Evolutionary conservation across 257 asterid genomes (phyloP), one percentile per base, ranked within the genome.

Genomic region (Gentiana macrophylla): DNA sequence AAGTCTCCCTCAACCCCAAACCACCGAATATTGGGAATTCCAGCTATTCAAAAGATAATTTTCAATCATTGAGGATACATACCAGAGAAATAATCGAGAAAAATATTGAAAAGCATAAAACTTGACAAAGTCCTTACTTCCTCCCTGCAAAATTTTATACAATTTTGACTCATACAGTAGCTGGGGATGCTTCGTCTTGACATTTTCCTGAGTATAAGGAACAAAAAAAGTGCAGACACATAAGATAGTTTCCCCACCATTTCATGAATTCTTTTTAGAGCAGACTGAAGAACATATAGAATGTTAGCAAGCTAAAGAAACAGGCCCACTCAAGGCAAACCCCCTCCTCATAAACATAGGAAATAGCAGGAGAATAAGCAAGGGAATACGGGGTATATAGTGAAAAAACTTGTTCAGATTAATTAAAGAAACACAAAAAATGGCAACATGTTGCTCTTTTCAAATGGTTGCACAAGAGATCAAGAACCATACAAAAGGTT

Each of bases 1-100:
- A 86, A 89, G 75, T 86, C 97, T 62, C 97, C 95, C 64, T 86
- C 97, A 37, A 83, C 95, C 48, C 97, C 97, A 66, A 78, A 89
- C 95, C 97, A 89, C 75, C 76, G 79, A 53, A 83, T 70, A 63
- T 67, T 73, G 44, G 97, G 94, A 67, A 89, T 79, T 51, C 95
- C 97, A 70, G 88, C 97, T 89, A 57, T 50, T 38, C 67, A 72
- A 55, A 47, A 56, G 63, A 50, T 53, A 35, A 50, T 36, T 54
- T 49, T 51, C 62, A 62, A 70, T 34, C 3, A 37, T 37, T 46
- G 12, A 65, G 70, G 46, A 56, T 44, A 47, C 12, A 60, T 43
- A 33, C 41, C 36, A 46, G 38, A 75, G 57, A 58, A 59, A 52
- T 9, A 35, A n/a, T 48, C 49, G 44, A 32, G 43, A 32, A 32